Base-by-base conservation (phyloP, 345 rosid genomes). In the Sisymbrium altissimum region DNA sequence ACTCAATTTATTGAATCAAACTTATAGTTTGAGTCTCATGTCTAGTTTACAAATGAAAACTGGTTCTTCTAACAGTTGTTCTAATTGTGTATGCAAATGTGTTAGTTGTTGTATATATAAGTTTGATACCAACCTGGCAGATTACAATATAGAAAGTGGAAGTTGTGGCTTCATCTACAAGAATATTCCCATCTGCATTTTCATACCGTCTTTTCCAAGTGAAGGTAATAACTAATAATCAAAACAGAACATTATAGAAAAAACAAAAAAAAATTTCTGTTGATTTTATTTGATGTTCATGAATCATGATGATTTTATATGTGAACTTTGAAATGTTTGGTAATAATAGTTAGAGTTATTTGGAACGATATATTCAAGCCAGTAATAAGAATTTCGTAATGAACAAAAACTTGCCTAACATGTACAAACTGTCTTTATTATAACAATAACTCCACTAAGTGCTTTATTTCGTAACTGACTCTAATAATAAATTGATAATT, bases 141-240 rank as follows among this genome's bases (percentile, higher is more conserved):
- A 44, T 64, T 44, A 15, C 15, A 23, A 25, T 23, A 35, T 13
- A n/a, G n/a, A 33, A 25, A 56, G 21, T n/a, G 40, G 23, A 13
- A 27, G 66, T 66, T 58, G 56, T 66, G 60, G 59, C 59, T 36
- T 36, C 39, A 7, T 46, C 60, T 57, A 46, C 59, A 66, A 74
- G 44, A 27, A 12, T 66, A 66, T 57, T 46, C 25, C 56, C 53
- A 57, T 29, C 60, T 46, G 41, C 58, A 66, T 17, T 57, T 66
- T 27, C 4, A 14, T 36, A 9, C 19, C 30, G 55, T 49, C 14
- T 49, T 49, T 49, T 19, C 54, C 54, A 48, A 48, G 54, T 48
- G 21, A 48, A 48, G 27, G 19, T 19, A 49, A 11, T 4, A n/a
- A n/a, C n/a, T n/a, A n/a, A n/a, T n/a, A 9, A 46, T 18, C 53